Evolutionary conservation across 2,329 filamentous ascomycete genomes (phyloP).

Genomic region (Botrytis tulipae): DNA sequence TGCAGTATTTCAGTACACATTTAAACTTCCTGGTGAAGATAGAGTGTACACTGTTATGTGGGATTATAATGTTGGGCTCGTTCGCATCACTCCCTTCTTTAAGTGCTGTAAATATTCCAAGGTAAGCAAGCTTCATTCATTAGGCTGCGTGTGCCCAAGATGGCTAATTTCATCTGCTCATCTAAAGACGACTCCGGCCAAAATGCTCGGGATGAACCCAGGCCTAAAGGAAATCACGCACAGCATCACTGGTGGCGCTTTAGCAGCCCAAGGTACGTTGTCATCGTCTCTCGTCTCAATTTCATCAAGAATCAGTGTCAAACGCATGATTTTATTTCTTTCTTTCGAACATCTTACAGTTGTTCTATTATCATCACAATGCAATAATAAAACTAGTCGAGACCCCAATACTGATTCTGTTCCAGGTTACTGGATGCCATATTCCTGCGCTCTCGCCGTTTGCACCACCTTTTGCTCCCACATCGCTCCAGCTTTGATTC

Average conservation of each 20-base stretch:
- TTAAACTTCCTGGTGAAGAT: conserved; percentile 66
- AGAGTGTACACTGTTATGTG: conserved; percentile 79
- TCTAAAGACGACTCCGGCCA: conserved; percentile 77
- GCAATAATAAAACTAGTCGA: conserved; percentile 22
- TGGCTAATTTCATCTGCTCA: neutral
- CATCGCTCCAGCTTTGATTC: conserved; percentile 83
- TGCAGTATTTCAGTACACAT: conserved; percentile 80
- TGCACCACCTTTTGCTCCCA: conserved; percentile 85
- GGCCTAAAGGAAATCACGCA: conserved; percentile 87
- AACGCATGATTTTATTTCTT: neutral
- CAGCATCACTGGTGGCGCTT: conserved; percentile 89
- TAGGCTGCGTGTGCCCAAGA: neutral
- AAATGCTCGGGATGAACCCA: conserved; percentile 73
- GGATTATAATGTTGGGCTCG: conserved; percentile 94
- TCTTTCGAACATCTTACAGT: neutral
- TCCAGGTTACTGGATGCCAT: conserved; percentile 95
- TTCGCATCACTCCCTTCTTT: conserved; percentile 93
- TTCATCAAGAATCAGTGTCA: neutral
- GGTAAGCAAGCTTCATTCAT: conserved; percentile 49
- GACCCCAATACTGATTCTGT: neutral
- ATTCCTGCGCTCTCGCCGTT: conserved; percentile 77
- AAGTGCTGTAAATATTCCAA: conserved; percentile 87
- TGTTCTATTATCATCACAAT: neutral
- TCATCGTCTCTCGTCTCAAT: neutral
- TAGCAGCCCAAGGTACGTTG: conserved; percentile 76